Percentiles rank a stretch among this genome's conserved stretches.
These are phyloP conservation scores for Phaeodactylum tricornutum DNA, from an alignment of 108 stramenopile species.

Conservation along the genomic window DNA sequence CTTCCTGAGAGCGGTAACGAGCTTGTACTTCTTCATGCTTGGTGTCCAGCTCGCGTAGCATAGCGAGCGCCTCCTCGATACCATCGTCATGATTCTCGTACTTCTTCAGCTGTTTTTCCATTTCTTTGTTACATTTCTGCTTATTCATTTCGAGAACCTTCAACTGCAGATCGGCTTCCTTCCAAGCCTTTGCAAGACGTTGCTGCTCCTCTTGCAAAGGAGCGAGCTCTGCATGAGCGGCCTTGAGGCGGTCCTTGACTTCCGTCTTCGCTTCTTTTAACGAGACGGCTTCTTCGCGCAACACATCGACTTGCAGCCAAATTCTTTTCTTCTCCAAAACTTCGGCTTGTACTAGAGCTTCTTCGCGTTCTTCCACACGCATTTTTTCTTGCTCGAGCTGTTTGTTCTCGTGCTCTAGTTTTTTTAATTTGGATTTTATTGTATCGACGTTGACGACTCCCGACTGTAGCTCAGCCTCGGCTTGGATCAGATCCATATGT, in stretches of 20 bases:
- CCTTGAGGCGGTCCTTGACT: slow-evolving; percentile 27
- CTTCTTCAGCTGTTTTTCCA: slow-evolving; percentile 39
- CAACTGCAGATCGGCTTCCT: slow-evolving; percentile 12
- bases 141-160: slow-evolving; percentile 22
- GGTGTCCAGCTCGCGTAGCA: slow-evolving; percentile 27
- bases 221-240: slow-evolving; percentile 19
- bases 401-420: slow-evolving; percentile 36
- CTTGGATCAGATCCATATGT: slow-evolving; percentile 63
- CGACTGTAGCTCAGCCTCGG: slow-evolving; percentile 40
- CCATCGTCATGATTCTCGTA: slow-evolving; percentile 38
- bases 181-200: slow-evolving; percentile 16
- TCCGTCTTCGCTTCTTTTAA: slow-evolving; percentile 36
- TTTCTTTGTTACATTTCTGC: slow-evolving; percentile 25
- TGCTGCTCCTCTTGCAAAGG: slow-evolving; percentile 38
- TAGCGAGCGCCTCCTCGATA: slow-evolving; percentile 37
- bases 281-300: slow-evolving; percentile 20
- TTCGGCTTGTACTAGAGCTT: slow-evolving; percentile 33
- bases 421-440: slow-evolving; percentile 27
- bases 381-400: slow-evolving; percentile 56
- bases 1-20: not conserved
- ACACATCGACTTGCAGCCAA: slow-evolving; percentile 58
- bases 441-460: slow-evolving; percentile 32
- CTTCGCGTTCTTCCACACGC: slow-evolving; percentile 56
- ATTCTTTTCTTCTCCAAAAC: slow-evolving; percentile 49
- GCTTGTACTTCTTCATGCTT: slow-evolving; percentile 1